These are phyloP conservation scores for Chloranthus sessilifolius DNA, from an alignment of 164 flowering plant genomes.

Conservation along the genomic window DNA sequence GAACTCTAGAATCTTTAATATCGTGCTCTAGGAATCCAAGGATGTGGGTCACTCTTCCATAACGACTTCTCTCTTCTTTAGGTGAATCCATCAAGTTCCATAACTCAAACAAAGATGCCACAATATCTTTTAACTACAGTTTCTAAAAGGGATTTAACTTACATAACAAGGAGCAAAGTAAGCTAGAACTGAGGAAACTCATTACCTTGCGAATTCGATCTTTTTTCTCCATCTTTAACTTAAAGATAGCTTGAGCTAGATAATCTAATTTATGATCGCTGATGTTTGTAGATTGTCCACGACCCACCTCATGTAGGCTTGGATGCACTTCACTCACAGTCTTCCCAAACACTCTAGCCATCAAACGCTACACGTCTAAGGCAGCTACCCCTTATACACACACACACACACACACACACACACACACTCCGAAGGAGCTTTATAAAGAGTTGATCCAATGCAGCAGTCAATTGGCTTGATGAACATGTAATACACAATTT, in stretches of 20 bases:
- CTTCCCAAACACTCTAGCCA: too few species aligned
- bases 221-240: conserved; percentile 61
- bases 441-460: too few species aligned
- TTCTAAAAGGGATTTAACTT: not conserved
- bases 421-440: too few species aligned
- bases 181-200: not conserved
- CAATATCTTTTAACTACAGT: conserved; percentile 65
- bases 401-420: too few species aligned
- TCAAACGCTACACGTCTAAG: too few species aligned
- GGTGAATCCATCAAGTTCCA: conserved; percentile 93
- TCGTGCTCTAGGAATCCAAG: conserved; percentile 48
- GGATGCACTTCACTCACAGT: conserved; percentile 88
- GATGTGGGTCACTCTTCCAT: conserved; percentile 35
- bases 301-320: conserved; percentile 48
- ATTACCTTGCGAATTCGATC: conserved; percentile 66
- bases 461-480: too few species aligned
- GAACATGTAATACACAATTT: too few species aligned
- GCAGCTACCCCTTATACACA: too few species aligned
- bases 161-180: not conserved
- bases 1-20: conserved; percentile 52
- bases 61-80: conserved; percentile 45
- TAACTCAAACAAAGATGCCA: conserved; percentile 51
- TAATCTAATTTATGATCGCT: conserved; percentile 68
- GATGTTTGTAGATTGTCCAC: conserved; percentile 65
- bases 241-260: conserved; percentile 51